phyloP scores from a whole-genome alignment of 768 basidiomycete genomes.

The Mrakia hoshinonis region DNA sequence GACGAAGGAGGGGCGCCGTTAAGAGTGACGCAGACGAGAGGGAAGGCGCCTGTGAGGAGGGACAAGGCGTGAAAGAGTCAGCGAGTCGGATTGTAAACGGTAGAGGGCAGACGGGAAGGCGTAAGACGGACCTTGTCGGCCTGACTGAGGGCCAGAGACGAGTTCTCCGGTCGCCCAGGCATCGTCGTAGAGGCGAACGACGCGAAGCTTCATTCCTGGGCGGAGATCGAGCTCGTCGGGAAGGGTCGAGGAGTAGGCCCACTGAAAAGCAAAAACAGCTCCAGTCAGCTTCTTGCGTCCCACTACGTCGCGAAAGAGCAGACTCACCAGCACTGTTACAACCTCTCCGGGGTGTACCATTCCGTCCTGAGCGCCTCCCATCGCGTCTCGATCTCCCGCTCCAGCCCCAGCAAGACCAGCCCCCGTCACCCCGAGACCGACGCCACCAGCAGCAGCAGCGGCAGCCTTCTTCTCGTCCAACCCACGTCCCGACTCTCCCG shows the following conservation, averaged over 20 bases:
- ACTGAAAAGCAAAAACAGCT: slow-evolving; percentile 9
- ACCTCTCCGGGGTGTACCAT: slow-evolving; percentile 35
- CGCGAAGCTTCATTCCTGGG: slow-evolving; percentile 39
- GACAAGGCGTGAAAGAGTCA: not conserved
- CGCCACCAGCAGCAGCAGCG: not conserved
- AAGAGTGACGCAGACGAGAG: slow-evolving; percentile 17
- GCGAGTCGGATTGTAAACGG: no score
- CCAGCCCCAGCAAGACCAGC: slow-evolving; percentile 21
- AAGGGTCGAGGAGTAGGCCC: slow-evolving; percentile 39
- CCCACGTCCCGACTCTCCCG: not conserved
- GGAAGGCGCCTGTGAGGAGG: slow-evolving; percentile 11
- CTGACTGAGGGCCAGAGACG: slow-evolving; percentile 29
- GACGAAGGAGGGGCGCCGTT: not conserved
- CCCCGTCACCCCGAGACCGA: not conserved
- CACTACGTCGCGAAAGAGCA: not conserved
- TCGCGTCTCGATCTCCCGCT: slow-evolving; percentile 22
- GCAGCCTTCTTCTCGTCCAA: not conserved
- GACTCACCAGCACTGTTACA: slow-evolving; percentile 34
- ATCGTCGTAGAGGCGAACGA: slow-evolving; percentile 40
- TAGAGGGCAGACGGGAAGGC: not conserved
- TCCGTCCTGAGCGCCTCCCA: slow-evolving; percentile 19
- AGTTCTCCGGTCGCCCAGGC: slow-evolving; percentile 40
- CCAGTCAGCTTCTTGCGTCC: not conserved
- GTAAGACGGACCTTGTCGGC: slow-evolving; percentile 38
- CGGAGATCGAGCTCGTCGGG: slow-evolving; percentile 40